These are phyloP conservation scores for Diaporthe citrichinensis DNA, from an alignment of 2,329 filamentous ascomycete species.

Conservation along the genomic window DNA sequence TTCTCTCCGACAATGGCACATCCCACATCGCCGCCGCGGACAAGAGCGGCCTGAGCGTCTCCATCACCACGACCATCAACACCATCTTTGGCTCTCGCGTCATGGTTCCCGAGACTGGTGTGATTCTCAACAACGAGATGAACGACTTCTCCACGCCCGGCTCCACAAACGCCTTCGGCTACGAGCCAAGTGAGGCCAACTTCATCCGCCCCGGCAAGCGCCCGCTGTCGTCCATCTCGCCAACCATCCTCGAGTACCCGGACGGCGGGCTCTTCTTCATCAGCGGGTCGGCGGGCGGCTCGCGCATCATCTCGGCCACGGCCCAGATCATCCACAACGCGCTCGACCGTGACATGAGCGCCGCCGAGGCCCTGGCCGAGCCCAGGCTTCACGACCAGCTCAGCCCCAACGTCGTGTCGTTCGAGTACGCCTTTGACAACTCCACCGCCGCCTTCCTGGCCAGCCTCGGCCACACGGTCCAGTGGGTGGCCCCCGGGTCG, in stretches of 20 bases:
- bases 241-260: slow-evolving; percentile 60
- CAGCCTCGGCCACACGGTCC: slow-evolving; percentile 78
- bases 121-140: slow-evolving; percentile 78
- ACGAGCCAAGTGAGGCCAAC: slow-evolving; percentile 80
- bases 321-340: slow-evolving; percentile 81
- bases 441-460: slow-evolving; percentile 74
- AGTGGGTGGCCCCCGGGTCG: slow-evolving; percentile 73
- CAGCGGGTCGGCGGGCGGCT: slow-evolving; percentile 84
- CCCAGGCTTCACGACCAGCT: slow-evolving; percentile 88
- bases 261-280: slow-evolving; percentile 76
- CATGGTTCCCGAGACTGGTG: slow-evolving; percentile 84
- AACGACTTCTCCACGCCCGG: slow-evolving; percentile 85
- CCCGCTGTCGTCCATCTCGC: slow-evolving; percentile 82
- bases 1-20: slow-evolving; percentile 75
- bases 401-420: slow-evolving; percentile 75
- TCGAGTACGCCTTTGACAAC: slow-evolving; percentile 80
- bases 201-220: slow-evolving; percentile 83
- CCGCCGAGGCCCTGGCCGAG: slow-evolving; percentile 72
- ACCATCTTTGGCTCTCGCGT: slow-evolving; percentile 82
- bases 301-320: slow-evolving; percentile 85
- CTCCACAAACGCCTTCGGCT: slow-evolving; percentile 81
- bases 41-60: slow-evolving; percentile 78
- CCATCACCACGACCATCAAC: slow-evolving; percentile 86
- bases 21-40: slow-evolving; percentile 79
- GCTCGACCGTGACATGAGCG: slow-evolving; percentile 73